Evolutionary conservation across 2,329 filamentous ascomycete species (phyloP), one percentile per base, ranked within the genome.

Genomic region (Mycocentrospora acerina): DNA sequence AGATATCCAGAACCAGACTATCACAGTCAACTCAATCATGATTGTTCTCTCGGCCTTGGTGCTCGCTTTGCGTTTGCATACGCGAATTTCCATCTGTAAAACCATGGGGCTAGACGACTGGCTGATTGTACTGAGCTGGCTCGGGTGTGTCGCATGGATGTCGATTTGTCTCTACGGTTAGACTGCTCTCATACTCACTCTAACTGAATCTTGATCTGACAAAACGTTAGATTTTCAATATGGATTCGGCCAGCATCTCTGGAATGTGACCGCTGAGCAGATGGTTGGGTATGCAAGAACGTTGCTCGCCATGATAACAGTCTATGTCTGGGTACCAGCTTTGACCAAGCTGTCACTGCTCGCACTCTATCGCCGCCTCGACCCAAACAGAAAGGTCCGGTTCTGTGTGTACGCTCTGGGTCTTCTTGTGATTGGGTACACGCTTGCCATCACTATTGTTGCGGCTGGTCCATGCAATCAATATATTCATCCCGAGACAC

Each of bases 281-380:
- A 19, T 51, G 24, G 11, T 29, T 22, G 24, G 24, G 22, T 53
- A 51, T 26, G 28, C 34, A 12, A 44, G 35, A 29, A 42, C 48
- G 30, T 44, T 55, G 13, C 38, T 47, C 8, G 44, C 40, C 15
- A 52, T 54, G 25, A 41, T 42, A 40, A 34, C 44, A 12, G 42
- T 51, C 9, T 55, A 55, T 28, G 48, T 53, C 27, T 55, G 47
- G 52, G 48, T 40, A 10, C 52, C 52, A 15, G 48, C 51, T n/a
- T 27, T 55, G n/a, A 40, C 50, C 15, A 55, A 55, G 24, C 40
- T 54, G 13, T 55, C 52, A 2, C 29, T 55, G 15, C 42, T 55
- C 12, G 44, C 47, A 13, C 36, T 55, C n/a, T 55, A 54, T 33
- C 41, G 50, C 26, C 50, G 52, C 17, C 36, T 55, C 16, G 44